Conservation (phyloP, 75 land plant species). For the Chamaecyparis obtusa region DNA sequence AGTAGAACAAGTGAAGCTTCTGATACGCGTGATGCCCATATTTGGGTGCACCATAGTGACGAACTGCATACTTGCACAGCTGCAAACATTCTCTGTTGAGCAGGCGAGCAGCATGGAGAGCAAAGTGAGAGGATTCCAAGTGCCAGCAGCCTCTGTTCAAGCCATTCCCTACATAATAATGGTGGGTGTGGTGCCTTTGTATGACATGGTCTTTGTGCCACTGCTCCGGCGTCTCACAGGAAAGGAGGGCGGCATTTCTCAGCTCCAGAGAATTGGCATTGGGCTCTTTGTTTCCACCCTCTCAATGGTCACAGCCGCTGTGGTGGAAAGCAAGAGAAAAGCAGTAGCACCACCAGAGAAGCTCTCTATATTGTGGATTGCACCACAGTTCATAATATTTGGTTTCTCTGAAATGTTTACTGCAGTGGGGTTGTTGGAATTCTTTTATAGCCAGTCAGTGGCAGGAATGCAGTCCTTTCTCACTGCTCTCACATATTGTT, state of each 20-base stretch:
- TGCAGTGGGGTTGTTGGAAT: not conserved
- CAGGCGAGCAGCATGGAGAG: conserved; percentile 37
- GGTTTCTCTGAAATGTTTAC: conserved; percentile 3
- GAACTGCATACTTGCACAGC: conserved; percentile 37
- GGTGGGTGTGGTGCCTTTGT: conserved; percentile 48
- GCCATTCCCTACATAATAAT: conserved; percentile 47
- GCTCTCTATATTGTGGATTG: conserved; percentile 51
- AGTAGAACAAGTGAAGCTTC: conserved; percentile 27
- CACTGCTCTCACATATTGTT: conserved; percentile 9
- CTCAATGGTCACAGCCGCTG: not conserved
- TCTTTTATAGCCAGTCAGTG: not conserved
- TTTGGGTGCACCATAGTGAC: conserved; percentile 45
- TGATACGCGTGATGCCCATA: conserved; percentile 36
- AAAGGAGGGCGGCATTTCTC: conserved; percentile 46
- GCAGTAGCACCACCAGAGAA: not conserved
- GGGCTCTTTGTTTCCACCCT: not conserved
- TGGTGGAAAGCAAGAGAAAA: not conserved
- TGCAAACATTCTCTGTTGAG: conserved; percentile 40
- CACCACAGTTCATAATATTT: not conserved
- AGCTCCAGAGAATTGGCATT: conserved; percentile 23
- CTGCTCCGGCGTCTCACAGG: conserved; percentile 43
- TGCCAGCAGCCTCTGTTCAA: conserved; percentile 15
- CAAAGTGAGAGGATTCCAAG: conserved; percentile 14
- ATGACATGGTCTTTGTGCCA: conserved; percentile 60
- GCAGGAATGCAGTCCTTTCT: conserved; percentile 1